Base-by-base conservation (phyloP, 129 eudicot genomes). In the Tagetes patula region DNA sequence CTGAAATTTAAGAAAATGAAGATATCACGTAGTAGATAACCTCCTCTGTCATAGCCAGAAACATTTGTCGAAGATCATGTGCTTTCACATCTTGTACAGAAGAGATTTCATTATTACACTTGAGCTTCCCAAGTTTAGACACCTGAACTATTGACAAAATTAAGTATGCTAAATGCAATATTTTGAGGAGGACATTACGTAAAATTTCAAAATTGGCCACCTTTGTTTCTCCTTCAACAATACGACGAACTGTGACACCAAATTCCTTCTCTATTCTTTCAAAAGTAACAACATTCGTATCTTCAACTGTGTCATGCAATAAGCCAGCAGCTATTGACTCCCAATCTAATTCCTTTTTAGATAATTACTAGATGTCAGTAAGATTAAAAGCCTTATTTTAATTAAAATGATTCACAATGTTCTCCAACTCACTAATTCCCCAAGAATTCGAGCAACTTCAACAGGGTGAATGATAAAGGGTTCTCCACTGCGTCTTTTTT, bases 191-290 rank as follows among this genome's bases (percentile, higher is more conserved):
- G 42, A 36, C n/a, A 14, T 39, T 20, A 74, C 6, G 49, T 58
- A 8, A 34, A 55, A 33, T 46, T 66, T 38, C 56, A 79, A 61
- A 61, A 43, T 27, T 8, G 63, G 77, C 66, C 74, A 88, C 96
- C 96, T 92, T 92, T 13, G 98, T 92, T 86, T 92, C 98, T 80
- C 98, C 98, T 87, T 92, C 98, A 41, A 92, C 98, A 72, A 92
- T 92, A 72, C 58, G 95, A n/a, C 98, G 96, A 43, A 92, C 98
- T 12, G 96, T 84, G 65, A 77, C 72, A 45, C 98, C 96, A 79
- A 92, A 92, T 36, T 85, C 90, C 77, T 86, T 85, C 75, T 92
- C 90, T 73, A 92, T 92, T 59, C 91, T 80, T 73, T 89, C 98
- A 79, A 92, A 92, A 11, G 98, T 89, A 58, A 92, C 98, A 76